Evolutionary conservation across 1,139 yeast species (phyloP), one percentile per base, ranked within the genome.

Genomic region (Meyerozyma guilliermondii): DNA sequence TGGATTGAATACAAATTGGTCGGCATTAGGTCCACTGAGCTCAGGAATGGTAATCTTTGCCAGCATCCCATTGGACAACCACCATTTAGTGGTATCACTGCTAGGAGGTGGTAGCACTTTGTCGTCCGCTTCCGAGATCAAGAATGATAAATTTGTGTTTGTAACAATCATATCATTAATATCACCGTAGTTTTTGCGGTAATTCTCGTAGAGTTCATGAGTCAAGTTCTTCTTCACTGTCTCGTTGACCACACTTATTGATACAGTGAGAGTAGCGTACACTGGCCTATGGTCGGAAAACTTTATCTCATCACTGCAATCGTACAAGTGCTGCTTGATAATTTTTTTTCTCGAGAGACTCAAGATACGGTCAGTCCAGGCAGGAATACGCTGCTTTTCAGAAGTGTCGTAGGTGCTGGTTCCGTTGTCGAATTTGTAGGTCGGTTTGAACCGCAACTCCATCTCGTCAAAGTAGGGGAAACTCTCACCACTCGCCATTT

Each of bases 201-300:
- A 83, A 35, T 65, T 69, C 35, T 74, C 71, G 51, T 91, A 88
- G 39, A 92, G 68, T 39, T 76, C 71, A 42, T 71, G 70, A 28
- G 85, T 78, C 43, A 92, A 65, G 35, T 68, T 62, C 40, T 77
- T 76, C 59, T 80, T 86, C 41, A 74, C 62, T 4, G 62, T 60
- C 52, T 87, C 87, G 62, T 92, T 86, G 30, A 89, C 73, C 30
- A 87, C 78, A 31, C 80, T 76, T 5, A 88, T 85, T 7, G 72
- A 70, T 1, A 91, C 13, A 2, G 36, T 5, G 10, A 87, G 92
- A 1, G 80, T 66, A 1, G 91, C 96, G 63, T 77, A 87, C 0
- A 92, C 97, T 0, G 98, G 98, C 40, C 96, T 68, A 62, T 94
- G 99, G 61, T 92, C 99, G 1, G 96, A 87, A 60, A 92, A 91